Evolutionary conservation across 1,284 basidiomycete species (phyloP).

Genomic region (Pseudozyma thailandica): DNA sequence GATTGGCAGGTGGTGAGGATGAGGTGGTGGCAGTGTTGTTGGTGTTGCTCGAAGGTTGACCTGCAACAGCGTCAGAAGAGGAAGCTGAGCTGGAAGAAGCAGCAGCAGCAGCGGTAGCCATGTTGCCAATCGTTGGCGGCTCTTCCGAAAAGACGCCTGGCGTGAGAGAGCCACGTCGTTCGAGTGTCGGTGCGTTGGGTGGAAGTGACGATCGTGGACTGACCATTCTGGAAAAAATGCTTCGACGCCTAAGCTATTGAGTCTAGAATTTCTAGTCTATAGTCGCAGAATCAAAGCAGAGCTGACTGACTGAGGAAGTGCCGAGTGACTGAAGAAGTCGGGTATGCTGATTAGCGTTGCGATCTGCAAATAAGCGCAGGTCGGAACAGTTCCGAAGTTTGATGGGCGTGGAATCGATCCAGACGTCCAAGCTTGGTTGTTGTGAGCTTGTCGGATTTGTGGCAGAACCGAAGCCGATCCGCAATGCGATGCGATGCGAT

Average conservation of each 20-base stretch:
- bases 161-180: slow-evolving; percentile 34
- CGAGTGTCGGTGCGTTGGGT: slow-evolving; percentile 13
- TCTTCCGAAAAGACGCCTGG: slow-evolving; percentile 53
- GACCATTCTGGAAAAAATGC: too few species aligned
- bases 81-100: slow-evolving; percentile 11
- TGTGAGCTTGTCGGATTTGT: neutral
- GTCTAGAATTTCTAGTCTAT: too few species aligned
- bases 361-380: neutral
- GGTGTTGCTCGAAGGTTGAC: too few species aligned
- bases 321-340: neutral
- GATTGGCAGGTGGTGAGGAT: slow-evolving; percentile 8
- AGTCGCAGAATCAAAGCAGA: too few species aligned
- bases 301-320: slow-evolving; percentile 1
- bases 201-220: slow-evolving; percentile 4
- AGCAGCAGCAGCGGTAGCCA: neutral
- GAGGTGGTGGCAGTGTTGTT: slow-evolving; percentile 5
- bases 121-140: slow-evolving; percentile 27
- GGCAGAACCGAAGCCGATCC: neutral
- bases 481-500: too few species aligned
- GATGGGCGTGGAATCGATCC: neutral
- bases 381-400: neutral
- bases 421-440: neutral
- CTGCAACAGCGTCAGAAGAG: too few species aligned
- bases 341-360: neutral
- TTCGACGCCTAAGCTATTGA: too few species aligned